phyloP scores from a whole-genome alignment of 768 basidiomycete species.

The Agaricus subrufescens region DNA sequence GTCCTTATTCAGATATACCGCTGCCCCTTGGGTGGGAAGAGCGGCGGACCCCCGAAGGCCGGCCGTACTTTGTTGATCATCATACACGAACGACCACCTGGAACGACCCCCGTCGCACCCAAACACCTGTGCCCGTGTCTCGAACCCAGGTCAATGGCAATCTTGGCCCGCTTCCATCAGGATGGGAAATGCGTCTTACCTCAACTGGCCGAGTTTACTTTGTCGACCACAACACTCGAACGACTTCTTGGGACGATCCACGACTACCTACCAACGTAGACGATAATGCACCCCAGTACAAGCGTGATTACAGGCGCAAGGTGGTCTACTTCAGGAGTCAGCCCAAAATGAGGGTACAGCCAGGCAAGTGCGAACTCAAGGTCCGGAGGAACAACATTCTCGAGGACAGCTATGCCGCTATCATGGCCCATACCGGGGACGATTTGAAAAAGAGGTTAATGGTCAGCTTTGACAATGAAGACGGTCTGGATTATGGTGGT shows the following conservation, averaged over 20 bases:
- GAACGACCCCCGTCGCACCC: slow-evolving; percentile 75
- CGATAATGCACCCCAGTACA: slow-evolving; percentile 91
- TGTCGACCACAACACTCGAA: slow-evolving; percentile 87
- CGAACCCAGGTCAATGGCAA: slow-evolving; percentile 49
- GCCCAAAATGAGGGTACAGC: slow-evolving; percentile 71
- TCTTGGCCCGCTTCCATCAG: slow-evolving; percentile 81
- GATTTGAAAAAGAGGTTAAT: slow-evolving; percentile 68
- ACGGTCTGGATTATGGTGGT: slow-evolving; percentile 76
- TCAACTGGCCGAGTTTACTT: slow-evolving; percentile 85
- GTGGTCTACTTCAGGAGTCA: slow-evolving; percentile 91
- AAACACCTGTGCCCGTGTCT: slow-evolving; percentile 34
- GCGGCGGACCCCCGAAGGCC: slow-evolving; percentile 82
- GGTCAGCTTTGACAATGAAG: slow-evolving; percentile 76
- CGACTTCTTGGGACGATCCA: slow-evolving; percentile 93
- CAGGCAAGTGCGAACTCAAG: slow-evolving; percentile 86
- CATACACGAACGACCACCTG: slow-evolving; percentile 89
- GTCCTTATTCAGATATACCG: slow-evolving; percentile 56
- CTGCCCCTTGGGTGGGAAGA: slow-evolving; percentile 93
- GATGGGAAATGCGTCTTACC: slow-evolving; percentile 94
- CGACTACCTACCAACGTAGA: slow-evolving; percentile 79
- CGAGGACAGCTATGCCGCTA: slow-evolving; percentile 81
- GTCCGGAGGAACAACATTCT: slow-evolving; percentile 75
- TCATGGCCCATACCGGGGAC: slow-evolving; percentile 75
- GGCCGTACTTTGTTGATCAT: slow-evolving; percentile 62
- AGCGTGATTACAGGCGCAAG: slow-evolving; percentile 89